A percentile compares a stretch with the other conserved stretches of the same genome.
Evolutionary conservation across 148 eudicot genomes (phyloP).

Genomic region (Pouteria glomerata): DNA sequence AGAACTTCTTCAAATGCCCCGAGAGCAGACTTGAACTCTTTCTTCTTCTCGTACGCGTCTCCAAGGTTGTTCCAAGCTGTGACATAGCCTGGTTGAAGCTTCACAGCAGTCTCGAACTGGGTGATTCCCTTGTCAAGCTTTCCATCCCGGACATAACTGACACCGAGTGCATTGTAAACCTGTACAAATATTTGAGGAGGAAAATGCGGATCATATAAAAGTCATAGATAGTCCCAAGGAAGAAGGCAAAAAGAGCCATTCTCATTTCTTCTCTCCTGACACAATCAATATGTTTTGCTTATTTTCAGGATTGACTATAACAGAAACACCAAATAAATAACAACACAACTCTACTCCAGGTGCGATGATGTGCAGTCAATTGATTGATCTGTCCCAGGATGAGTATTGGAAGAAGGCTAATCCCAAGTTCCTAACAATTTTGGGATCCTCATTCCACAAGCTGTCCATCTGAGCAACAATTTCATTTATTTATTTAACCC

Average conservation of each 20-base stretch:
- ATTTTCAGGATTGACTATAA: too few relatives aligned
- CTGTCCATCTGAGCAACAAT: neutral
- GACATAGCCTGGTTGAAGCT: conserved; percentile 88
- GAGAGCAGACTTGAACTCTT: conserved; percentile 75
- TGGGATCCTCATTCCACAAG: neutral
- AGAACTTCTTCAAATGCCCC: conserved; percentile 86
- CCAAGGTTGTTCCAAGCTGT: conserved; percentile 98
- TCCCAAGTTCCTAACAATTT: neutral
- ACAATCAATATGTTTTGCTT: neutral
- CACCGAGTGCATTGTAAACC: conserved; percentile 95
- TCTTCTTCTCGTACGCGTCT: conserved; percentile 81
- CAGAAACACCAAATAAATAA: too few relatives aligned
- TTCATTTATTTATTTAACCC: neutral
- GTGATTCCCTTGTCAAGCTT: conserved; percentile 78
- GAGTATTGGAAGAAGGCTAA: too few relatives aligned
- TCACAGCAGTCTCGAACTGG: conserved; percentile 78
- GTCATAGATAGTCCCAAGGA: neutral
- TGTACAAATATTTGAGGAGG: conserved; percentile 19
- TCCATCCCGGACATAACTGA: conserved; percentile 71
- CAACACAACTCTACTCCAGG: too few relatives aligned
- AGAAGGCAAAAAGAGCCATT: neutral
- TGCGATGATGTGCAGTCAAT: too few relatives aligned
- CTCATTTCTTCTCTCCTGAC: neutral
- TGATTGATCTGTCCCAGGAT: too few relatives aligned
- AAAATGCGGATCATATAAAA: neutral